These are phyloP conservation scores for Botrytis hyacinthi DNA, from an alignment of 2,329 filamentous ascomycete species.

Conservation along the genomic window DNA sequence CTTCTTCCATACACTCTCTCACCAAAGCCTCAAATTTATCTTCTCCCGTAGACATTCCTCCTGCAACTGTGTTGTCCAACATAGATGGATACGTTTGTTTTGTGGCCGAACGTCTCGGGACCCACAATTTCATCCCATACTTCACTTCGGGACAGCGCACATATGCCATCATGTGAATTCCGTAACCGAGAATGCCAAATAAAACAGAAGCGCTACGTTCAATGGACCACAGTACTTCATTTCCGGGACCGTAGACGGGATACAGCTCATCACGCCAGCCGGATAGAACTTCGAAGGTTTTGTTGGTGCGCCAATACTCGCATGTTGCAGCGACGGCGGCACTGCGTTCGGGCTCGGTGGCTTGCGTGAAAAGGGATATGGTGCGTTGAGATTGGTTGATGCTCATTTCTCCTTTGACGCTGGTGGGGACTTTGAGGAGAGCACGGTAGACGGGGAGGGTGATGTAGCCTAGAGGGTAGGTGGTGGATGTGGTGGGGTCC, in stretches of 20 bases:
- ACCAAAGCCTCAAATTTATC: conserved; percentile 77
- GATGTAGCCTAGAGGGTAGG: conserved; percentile 62
- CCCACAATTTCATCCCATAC: conserved; percentile 74
- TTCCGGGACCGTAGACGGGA: conserved; percentile 66
- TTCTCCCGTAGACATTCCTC: conserved; percentile 78
- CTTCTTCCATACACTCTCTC: conserved; percentile 86
- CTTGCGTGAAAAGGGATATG: conserved; percentile 58
- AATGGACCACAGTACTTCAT: conserved; percentile 66
- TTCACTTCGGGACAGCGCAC: conserved; percentile 47
- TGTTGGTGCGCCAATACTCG: conserved; percentile 64
- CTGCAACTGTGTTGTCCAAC: conserved; percentile 90
- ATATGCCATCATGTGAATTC: conserved; percentile 78
- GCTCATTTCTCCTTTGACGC: conserved; percentile 56
- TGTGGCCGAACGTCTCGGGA: conserved; percentile 68
- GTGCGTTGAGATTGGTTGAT: conserved; percentile 60
- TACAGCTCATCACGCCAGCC: conserved; percentile 83
- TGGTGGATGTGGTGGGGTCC: conserved; percentile 52
- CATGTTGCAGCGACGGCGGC: conserved; percentile 55
- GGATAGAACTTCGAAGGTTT: conserved; percentile 69
- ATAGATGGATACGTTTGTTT: conserved; percentile 83
- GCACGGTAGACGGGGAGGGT: conserved; percentile 50
- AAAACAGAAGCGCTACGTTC: conserved; percentile 74
- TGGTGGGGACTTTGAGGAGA: conserved; percentile 48
- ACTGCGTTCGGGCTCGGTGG: conserved; percentile 62
- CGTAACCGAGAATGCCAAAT: conserved; percentile 75